Evolutionary conservation across 495 filamentous ascomycete genomes (phyloP).

Genomic region (Aspergillus heteromorphus): DNA sequence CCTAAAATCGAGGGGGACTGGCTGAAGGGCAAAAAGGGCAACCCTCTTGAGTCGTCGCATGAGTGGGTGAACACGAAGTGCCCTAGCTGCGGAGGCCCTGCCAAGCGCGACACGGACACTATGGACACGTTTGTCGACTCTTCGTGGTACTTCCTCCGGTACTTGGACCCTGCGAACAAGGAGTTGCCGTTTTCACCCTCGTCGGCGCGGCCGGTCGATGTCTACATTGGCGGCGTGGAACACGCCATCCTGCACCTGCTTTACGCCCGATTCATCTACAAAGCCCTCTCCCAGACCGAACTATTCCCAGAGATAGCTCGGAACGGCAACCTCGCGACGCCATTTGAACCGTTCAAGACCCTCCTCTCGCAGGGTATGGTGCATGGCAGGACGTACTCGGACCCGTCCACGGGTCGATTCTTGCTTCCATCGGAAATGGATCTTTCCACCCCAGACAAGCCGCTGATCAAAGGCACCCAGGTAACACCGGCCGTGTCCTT

Average conservation of each 20-base stretch:
- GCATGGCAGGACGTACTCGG: conserved; percentile 75
- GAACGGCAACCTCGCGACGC: conserved; percentile 19
- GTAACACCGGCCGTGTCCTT: conserved; percentile 56
- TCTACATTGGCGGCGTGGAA: conserved; percentile 85
- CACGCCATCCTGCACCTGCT: conserved; percentile 90
- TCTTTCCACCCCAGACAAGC: conserved; percentile 48
- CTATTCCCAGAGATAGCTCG: conserved; percentile 44
- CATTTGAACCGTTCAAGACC: conserved; percentile 68
- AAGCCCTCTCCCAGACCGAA: conserved; percentile 62
- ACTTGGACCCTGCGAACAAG: conserved; percentile 62
- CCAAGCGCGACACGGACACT: conserved; percentile 82
- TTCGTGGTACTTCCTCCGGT: conserved; percentile 87
- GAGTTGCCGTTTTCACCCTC: conserved; percentile 54
- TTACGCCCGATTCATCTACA: conserved; percentile 86
- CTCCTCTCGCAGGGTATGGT: conserved; percentile 91
- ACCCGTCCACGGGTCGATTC: conserved; percentile 70
- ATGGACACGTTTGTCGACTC: conserved; percentile 97
- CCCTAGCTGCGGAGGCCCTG: conserved; percentile 63
- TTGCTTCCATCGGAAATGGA: conserved; percentile 74
- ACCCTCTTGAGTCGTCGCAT: conserved; percentile 63
- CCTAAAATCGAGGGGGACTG: conserved; percentile 65
- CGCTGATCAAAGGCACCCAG: conserved; percentile 55
- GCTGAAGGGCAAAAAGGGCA: conserved; percentile 65
- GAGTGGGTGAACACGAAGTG: conserved; percentile 74
- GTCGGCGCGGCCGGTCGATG: conserved; percentile 65